phyloP scores from a whole-genome alignment of 2,329 filamentous ascomycete species.

The Arachnomyces sp. region DNA sequence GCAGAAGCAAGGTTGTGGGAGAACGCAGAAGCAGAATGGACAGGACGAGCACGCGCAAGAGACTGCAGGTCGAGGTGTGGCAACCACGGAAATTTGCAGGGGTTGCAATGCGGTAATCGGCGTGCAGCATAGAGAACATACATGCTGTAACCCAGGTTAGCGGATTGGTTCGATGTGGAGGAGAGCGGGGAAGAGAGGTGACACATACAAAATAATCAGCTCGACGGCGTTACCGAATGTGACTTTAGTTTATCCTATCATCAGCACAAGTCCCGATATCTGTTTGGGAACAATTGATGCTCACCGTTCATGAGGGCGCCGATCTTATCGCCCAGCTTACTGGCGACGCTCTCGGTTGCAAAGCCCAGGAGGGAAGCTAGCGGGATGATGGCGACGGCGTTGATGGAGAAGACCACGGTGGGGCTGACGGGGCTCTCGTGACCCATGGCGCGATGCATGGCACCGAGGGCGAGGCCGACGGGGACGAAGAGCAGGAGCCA shows the following conservation, averaged over 20 bases:
- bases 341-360: constrained; percentile 67
- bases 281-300: too few species aligned
- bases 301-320: constrained; percentile 66
- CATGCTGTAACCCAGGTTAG: constrained; percentile 35
- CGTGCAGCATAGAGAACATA: constrained; percentile 34
- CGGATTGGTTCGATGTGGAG: too few species aligned
- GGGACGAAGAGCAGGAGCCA: constrained; percentile 36
- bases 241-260: too few species aligned
- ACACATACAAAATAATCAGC: constrained; percentile 60
- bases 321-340: constrained; percentile 62
- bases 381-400: constrained; percentile 66
- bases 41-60: too few species aligned
- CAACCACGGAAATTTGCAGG: too few species aligned
- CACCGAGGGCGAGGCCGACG: constrained; percentile 31
- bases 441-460: constrained; percentile 18
- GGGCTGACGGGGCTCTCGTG: constrained; percentile 37
- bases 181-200: constrained; percentile 17
- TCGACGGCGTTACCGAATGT: constrained; percentile 75
- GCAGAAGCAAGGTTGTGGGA: constrained; percentile 26
- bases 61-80: too few species aligned
- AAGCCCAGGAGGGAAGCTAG: constrained; percentile 63
- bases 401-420: constrained; percentile 62
- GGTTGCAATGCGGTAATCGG: constrained; percentile 12
- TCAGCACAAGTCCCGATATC: too few species aligned
- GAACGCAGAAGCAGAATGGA: constrained; percentile 27